These are phyloP conservation scores for Auricularia sp. DNA, from an alignment of 768 basidiomycete species.

Conservation along the genomic window DNA sequence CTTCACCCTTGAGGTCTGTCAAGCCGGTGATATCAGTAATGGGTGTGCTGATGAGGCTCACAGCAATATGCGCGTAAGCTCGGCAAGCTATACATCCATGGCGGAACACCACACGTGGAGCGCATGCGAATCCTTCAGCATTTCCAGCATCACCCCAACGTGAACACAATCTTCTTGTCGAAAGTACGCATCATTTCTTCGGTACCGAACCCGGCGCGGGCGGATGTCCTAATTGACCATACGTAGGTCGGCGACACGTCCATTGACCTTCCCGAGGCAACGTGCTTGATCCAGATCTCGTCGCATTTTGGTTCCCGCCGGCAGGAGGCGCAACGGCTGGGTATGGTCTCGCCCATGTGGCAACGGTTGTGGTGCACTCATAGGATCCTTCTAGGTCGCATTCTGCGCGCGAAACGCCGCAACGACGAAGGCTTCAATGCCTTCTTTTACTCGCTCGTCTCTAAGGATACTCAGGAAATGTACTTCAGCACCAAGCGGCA, in stretches of 20 bases:
- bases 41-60: conserved; percentile 30
- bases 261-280: conserved; percentile 97
- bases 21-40: background rate
- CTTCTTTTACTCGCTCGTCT: conserved; percentile 98
- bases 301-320: conserved; percentile 97
- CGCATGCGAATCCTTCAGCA: conserved; percentile 89
- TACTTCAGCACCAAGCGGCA: conserved; percentile 98
- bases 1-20: conserved; percentile 79
- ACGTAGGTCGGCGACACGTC: conserved; percentile 91
- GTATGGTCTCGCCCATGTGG: conserved; percentile 28
- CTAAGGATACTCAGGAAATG: conserved; percentile 99
- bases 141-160: conserved; percentile 90
- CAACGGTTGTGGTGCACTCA: background rate
- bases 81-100: conserved; percentile 91
- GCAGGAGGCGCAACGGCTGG: conserved; percentile 94
- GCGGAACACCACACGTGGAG: conserved; percentile 88
- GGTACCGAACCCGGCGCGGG: background rate
- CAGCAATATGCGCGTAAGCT: conserved; percentile 81
- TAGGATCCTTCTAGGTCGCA: conserved; percentile 55
- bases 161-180: conserved; percentile 97
- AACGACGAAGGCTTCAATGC: conserved; percentile 99
- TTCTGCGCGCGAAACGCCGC: conserved; percentile 89
- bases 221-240: background rate
- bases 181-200: conserved; percentile 44
- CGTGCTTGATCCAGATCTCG: conserved; percentile 97